These are phyloP conservation scores for Macrolepiota dolichaula DNA, from an alignment of 768 basidiomycete genomes.

Conservation along the genomic window DNA sequence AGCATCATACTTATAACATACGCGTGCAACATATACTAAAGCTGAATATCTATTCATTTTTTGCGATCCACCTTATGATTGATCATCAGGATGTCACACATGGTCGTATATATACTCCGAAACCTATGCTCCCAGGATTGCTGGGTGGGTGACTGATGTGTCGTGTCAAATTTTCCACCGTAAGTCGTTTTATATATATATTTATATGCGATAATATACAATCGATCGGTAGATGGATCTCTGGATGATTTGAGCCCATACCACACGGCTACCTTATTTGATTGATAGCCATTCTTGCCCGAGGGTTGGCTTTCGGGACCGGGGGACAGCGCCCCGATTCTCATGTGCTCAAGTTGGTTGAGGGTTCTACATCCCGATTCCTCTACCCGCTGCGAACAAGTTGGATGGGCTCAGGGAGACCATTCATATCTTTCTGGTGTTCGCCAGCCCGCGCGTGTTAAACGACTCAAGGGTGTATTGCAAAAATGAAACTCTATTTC, in stretches of 20 bases:
- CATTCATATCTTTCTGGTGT: neutral
- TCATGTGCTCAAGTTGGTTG: neutral
- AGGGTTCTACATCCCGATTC: neutral
- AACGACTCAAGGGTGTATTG: neutral
- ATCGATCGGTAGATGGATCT: neutral
- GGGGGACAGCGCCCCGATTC: conserved; percentile 1
- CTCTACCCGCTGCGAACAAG: too few species aligned
- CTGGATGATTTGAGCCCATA: neutral
- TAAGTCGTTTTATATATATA: neutral
- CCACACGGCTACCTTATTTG: neutral
- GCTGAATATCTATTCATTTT: neutral
- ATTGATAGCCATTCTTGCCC: neutral
- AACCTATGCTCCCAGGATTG: neutral
- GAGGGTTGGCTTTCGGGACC: conserved; percentile 3
- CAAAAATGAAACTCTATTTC: neutral
- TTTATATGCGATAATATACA: neutral
- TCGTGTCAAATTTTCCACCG: neutral
- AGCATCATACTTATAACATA: neutral
- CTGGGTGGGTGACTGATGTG: neutral
- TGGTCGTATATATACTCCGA: neutral
- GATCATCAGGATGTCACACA: neutral
- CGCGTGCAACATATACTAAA: neutral
- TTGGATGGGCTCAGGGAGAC: too few species aligned
- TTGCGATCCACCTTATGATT: neutral
- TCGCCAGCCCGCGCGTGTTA: neutral